Conservation (phyloP, 1,284 basidiomycete genomes). For the Anthracocystis panici-leucophaei region DNA sequence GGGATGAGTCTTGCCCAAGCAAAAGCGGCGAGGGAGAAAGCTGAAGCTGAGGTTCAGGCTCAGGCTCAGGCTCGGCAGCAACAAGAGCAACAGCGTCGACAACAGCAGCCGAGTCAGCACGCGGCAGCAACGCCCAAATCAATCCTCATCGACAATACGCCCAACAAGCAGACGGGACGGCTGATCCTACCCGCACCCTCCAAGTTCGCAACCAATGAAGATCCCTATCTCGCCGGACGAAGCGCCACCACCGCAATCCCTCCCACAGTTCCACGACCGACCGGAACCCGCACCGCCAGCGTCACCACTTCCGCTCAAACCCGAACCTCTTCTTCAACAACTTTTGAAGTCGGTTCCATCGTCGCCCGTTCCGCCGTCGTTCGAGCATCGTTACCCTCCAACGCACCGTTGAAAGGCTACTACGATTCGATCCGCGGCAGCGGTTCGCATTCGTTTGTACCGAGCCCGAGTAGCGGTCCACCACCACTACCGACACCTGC, state of each 20-base stretch:
- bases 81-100: background rate
- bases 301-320: slow-evolving; percentile 7
- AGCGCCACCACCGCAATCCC: background rate
- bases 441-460: background rate
- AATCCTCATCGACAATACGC: slow-evolving; percentile 1
- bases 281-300: background rate
- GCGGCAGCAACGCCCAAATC: slow-evolving; percentile 2
- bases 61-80: background rate
- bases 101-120: background rate
- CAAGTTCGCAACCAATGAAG: slow-evolving; percentile 10
- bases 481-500: slow-evolving; percentile 7
- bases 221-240: slow-evolving; percentile 19
- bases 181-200: slow-evolving; percentile 26
- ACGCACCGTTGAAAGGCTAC: slow-evolving; percentile 7
- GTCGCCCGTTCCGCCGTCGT: slow-evolving; percentile 22
- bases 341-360: slow-evolving; percentile 39
- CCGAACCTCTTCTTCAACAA: slow-evolving; percentile 5
- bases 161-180: slow-evolving; percentile 8
- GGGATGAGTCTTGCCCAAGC: slow-evolving; percentile 19
- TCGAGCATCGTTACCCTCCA: background rate
- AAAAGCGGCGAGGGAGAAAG: slow-evolving; percentile 19
- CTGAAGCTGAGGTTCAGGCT: slow-evolving; percentile 1
- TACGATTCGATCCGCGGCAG: slow-evolving; percentile 12
- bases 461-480: background rate
- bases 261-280: background rate